Evolutionary conservation across 306 rosid species (phyloP).

Genomic region (Trifolium fragiferum): DNA sequence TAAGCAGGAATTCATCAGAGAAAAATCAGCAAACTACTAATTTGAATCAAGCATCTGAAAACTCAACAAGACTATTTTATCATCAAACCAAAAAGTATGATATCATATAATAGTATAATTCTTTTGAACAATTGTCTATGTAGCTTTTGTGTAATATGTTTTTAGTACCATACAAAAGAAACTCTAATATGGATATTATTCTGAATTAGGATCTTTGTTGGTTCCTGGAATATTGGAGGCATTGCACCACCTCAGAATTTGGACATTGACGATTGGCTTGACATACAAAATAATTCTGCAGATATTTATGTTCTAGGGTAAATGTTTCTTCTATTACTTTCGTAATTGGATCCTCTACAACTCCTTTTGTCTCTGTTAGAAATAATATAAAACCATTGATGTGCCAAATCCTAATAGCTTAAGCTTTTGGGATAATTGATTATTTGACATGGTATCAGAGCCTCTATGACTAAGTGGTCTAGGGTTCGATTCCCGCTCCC

Average conservation of each 20-base stretch:
- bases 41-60: conserved; percentile 45
- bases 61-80: conserved; percentile 42
- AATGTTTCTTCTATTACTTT: conserved; percentile 26
- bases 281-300: conserved; percentile 50
- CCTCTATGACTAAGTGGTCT: no score
- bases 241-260: conserved; percentile 69
- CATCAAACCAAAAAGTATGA: conserved; percentile 54
- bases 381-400: no score
- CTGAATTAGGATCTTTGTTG: conserved; percentile 66
- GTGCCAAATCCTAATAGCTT: no score
- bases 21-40: conserved; percentile 37
- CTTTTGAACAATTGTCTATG: background rate
- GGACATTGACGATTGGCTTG: conserved; percentile 72
- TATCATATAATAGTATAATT: conserved; percentile 13
- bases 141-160: conserved; percentile 18
- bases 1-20: conserved; percentile 50
- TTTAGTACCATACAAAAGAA: background rate
- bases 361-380: background rate
- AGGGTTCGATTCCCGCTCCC: no score
- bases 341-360: background rate
- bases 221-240: conserved; percentile 96
- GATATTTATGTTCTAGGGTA: conserved; percentile 91
- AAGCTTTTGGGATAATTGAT: no score
- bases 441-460: no score
- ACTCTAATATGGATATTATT: conserved; percentile 34